Base-by-base conservation (phyloP, 306 rosid genomes). In the Dryas alaskensis region DNA sequence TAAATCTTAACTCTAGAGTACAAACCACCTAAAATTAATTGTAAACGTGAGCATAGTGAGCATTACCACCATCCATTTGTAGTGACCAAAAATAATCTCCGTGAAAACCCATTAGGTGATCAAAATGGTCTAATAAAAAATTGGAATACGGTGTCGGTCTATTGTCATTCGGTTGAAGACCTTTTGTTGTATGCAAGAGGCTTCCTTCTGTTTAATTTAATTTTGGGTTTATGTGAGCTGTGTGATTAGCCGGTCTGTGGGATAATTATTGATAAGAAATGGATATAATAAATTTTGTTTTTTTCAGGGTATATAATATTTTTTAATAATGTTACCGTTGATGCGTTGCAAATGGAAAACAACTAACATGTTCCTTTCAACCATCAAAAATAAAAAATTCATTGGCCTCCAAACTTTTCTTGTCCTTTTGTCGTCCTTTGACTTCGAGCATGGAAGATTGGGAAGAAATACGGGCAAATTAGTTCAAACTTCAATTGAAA, bases 261-360 rank as follows among this genome's bases (percentile, higher is more conserved):
- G 44, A 77, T 80, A 57, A 55, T 74, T 31, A 31, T 31, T 31
- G 37, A 31, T 31, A 31, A 69, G 67, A 61, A 50, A 42, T 5
- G 1, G 10, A 51, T 39, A 7, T 39, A 13, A 62, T 62, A 14
- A 40, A 17, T 40, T 5, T 19, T 51, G 1, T 27, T 43, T 22
- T 17, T 17, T 39, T 13, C 4, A 49, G 16, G 19, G 8, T 37
- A 65, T 27, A 54, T 7, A 14, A 27, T 53, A 14, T 10, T 19
- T 19, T 31, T 57, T 8, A 67, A 25, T 17, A 51, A 76, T 44
- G 58, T 69, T 70, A 65, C 83, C 82, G 87, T 85, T 76, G 60
- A 73, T 69, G 67, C 75, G 84, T 84, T 61, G 69, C 79, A 62
- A 76, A 69, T 82, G 83, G 84, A 72, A 70, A 75, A 65, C 87